phyloP scores from a whole-genome alignment of 768 basidiomycete species.

The Gelatoporia subvermispora region DNA sequence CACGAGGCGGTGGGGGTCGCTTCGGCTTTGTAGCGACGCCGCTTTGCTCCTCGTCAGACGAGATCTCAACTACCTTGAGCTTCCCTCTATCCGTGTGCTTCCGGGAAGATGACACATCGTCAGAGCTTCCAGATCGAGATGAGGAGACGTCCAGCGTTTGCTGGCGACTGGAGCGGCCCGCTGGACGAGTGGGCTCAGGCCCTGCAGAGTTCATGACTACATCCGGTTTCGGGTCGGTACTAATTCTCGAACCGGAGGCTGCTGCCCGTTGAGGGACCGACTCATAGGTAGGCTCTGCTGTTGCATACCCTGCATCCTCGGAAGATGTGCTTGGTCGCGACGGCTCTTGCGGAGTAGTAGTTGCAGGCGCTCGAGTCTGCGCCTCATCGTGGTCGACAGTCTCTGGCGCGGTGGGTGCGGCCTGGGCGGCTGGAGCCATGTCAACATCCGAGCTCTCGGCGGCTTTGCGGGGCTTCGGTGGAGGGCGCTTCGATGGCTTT shows the following conservation, averaged over 20 bases:
- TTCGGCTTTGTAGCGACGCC: not conserved
- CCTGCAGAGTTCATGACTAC: no score
- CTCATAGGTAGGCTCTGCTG: conserved; percentile 13
- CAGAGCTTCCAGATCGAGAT: not conserved
- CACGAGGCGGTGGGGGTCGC: not conserved
- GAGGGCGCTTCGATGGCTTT: conserved; percentile 2
- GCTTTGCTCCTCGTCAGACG: conserved; percentile 9
- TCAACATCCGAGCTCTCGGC: conserved; percentile 14
- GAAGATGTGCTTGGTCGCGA: conserved; percentile 5
- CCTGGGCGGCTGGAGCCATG: not conserved
- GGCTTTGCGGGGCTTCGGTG: conserved; percentile 13
- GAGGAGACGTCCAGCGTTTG: not conserved
- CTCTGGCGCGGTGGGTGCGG: conserved; percentile 4
- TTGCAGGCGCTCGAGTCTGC: not conserved
- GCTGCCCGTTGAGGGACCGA: no score
- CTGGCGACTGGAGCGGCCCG: no score
- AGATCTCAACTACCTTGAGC: conserved; percentile 15
- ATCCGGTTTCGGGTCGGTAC: no score
- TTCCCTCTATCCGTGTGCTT: not conserved
- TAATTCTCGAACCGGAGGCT: no score
- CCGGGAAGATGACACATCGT: not conserved
- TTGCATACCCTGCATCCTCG: conserved; percentile 23
- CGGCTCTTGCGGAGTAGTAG: not conserved
- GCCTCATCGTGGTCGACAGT: not conserved
- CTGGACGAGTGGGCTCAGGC: no score